A percentile compares a stretch with the other conserved stretches of the same genome.
These are phyloP conservation scores for Heliamphora pulchella DNA, from an alignment of 179 eudicot species.

Conservation along the genomic window DNA sequence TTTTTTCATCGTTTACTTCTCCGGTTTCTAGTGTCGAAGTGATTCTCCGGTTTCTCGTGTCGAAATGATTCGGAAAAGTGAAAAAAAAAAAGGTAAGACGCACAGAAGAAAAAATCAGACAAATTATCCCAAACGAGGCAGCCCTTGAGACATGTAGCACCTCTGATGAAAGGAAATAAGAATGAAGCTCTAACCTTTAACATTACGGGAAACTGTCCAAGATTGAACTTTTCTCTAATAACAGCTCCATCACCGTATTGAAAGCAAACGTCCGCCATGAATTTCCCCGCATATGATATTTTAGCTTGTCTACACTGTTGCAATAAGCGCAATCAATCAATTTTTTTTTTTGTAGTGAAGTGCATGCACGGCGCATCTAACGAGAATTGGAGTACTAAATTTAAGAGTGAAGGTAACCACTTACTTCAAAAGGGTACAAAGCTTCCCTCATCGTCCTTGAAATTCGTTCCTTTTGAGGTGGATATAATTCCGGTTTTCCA, in stretches of 20 bases:
- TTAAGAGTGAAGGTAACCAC: not conserved
- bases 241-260: slow-evolving; percentile 49
- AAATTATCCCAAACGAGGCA: no score
- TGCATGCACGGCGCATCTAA: not conserved
- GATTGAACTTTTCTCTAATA: slow-evolving; percentile 43
- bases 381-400: no score
- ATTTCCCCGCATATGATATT: slow-evolving; percentile 62
- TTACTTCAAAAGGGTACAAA: slow-evolving; percentile 74
- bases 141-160: not conserved
- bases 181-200: slow-evolving; percentile 46
- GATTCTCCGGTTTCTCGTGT: no score
- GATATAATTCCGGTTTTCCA: slow-evolving; percentile 41
- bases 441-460: slow-evolving; percentile 22
- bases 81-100: no score
- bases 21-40: no score
- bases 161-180: not conserved
- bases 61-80: no score
- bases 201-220: slow-evolving; percentile 86
- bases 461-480: slow-evolving; percentile 55
- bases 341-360: not conserved
- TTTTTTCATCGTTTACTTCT: no score
- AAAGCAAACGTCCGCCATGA: slow-evolving; percentile 48
- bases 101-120: no score
- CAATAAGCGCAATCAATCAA: slow-evolving; percentile 2
- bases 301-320: slow-evolving; percentile 92